Conservation (phyloP, 106 monocot genomes). For the Dendrobium officinale region DNA sequence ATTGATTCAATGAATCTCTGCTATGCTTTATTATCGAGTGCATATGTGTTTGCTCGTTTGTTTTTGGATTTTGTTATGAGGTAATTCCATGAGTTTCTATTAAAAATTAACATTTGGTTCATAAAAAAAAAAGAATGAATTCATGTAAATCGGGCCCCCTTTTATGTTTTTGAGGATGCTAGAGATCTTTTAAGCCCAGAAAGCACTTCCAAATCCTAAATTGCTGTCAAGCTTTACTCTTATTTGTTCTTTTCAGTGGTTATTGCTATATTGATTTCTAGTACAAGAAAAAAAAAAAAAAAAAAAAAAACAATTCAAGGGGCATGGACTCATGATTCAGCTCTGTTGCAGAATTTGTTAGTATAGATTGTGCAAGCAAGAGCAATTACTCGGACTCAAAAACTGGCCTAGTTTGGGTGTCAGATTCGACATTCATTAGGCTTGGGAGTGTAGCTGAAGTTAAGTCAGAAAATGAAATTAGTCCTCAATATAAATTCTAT, state of each 20-base stretch:
- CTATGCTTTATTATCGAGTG: not conserved
- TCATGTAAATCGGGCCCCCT: no score
- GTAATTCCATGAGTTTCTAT: not conserved
- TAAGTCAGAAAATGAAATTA: conserved; percentile 6
- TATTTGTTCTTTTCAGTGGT: not conserved
- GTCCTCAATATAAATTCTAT: conserved; percentile 19
- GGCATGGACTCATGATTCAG: not conserved
- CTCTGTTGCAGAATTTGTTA: conserved; percentile 35
- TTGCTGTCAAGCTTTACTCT: not conserved
- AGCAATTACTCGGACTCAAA: conserved; percentile 29
- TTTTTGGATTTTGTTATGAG: not conserved
- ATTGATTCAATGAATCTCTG: not conserved
- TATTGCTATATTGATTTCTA: not conserved
- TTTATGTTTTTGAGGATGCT: no score
- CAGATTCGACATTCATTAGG: conserved; percentile 23
- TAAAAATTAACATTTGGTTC: no score
- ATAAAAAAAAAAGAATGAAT: no score
- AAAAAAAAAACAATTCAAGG: not conserved
- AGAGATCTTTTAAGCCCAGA: not conserved
- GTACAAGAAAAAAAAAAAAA: not conserved
- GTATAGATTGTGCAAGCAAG: conserved; percentile 37
- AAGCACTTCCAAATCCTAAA: not conserved
- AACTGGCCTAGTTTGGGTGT: conserved; percentile 31
- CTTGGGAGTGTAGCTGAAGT: conserved; percentile 19
- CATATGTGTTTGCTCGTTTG: not conserved